Evolutionary conservation across 345 rosid genomes (phyloP), one percentile per base, ranked within the genome.

Genomic region (Citrus inodora): DNA sequence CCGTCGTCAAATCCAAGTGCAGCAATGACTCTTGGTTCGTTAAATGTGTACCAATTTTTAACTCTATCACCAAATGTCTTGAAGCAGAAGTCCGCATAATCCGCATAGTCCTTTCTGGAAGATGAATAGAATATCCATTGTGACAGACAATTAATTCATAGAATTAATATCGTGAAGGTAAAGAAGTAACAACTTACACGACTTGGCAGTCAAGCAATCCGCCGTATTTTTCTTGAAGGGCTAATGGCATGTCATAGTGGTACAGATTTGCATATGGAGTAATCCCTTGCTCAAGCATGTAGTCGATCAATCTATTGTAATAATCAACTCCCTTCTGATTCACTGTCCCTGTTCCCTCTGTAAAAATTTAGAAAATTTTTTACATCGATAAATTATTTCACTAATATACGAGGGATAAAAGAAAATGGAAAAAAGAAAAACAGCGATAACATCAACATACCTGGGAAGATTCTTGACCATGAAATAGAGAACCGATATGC

Each of bases 71-170:
- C 93, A 64, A 83, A 91, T 30, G 83, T 72, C 79, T 87, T 87
- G 85, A 91, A 91, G 80, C 93, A 90, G 58, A 91, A 90, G 0
- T 91, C 93, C 10, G 91, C 91, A 84, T 83, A 91, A 80, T 88
- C 84, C 0, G 87, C 89, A 67, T 75, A 91, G 76, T 91, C 93
- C 59, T 86, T 78, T 83, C 95, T 91, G 84, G 48, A 82, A 55
- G 17, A 22, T 60, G 9, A 53, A 62, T 35, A 63, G 2, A 56
- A 56, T 22, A 11, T 22, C 2, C 0, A 22, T 56, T 0, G 2
- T 0, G 25, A 32, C 8, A 32, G 46, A 21, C 38, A 33, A 46
- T 46, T 46, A 46, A 46, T 46, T 46, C 51, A 13, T 1, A 13
- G 51, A 46, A 46, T 13, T 13, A 13, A 46, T 13, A 46, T 0